A percentile compares a stretch with the other conserved stretches of the same genome.
Conservation (phyloP, 2,329 filamentous ascomycete genomes). For the Colletotrichum paranaense region DNA sequence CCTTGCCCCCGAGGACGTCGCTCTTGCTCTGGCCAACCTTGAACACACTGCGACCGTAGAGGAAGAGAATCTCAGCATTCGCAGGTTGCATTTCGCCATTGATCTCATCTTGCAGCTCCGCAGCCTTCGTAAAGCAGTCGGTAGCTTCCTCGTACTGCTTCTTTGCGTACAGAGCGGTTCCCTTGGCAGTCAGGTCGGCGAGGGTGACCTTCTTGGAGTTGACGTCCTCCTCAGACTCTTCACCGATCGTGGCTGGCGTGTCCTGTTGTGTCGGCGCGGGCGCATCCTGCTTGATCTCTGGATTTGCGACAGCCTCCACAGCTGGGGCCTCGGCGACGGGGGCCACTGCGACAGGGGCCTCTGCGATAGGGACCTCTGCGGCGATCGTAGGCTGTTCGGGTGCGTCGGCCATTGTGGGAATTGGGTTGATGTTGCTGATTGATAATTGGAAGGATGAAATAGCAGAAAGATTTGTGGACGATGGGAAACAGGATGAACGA, state of each 20-base stretch:
- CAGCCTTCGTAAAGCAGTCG: slow-evolving; percentile 89
- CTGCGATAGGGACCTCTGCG: slow-evolving; percentile 35
- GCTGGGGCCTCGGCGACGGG: slow-evolving; percentile 22
- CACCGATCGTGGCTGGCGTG: slow-evolving; percentile 24
- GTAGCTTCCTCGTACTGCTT: slow-evolving; percentile 89
- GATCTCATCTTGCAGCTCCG: slow-evolving; percentile 88
- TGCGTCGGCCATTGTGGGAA: slow-evolving; percentile 42
- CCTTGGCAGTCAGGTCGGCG: slow-evolving; percentile 82
- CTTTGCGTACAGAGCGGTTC: slow-evolving; percentile 85
- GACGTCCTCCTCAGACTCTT: slow-evolving; percentile 52
- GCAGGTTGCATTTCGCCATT: slow-evolving; percentile 92
- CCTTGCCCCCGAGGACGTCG: slow-evolving; percentile 89
- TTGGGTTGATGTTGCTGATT: background rate
- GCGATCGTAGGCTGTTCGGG: slow-evolving; percentile 42
- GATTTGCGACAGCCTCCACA: slow-evolving; percentile 38
- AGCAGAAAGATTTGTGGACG: background rate
- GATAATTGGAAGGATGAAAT: slow-evolving; percentile 2
- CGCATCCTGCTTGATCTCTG: slow-evolving; percentile 33
- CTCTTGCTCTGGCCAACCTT: slow-evolving; percentile 94
- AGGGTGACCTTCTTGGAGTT: slow-evolving; percentile 73
- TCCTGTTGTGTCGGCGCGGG: slow-evolving; percentile 24
- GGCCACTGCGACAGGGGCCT: slow-evolving; percentile 15
- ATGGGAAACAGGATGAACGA: background rate
- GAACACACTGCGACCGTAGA: slow-evolving; percentile 94
- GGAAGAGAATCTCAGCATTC: slow-evolving; percentile 93